Evolutionary conservation across 352 stramenopile genomes (phyloP).

Genomic region (Phytophthora ramorum): DNA sequence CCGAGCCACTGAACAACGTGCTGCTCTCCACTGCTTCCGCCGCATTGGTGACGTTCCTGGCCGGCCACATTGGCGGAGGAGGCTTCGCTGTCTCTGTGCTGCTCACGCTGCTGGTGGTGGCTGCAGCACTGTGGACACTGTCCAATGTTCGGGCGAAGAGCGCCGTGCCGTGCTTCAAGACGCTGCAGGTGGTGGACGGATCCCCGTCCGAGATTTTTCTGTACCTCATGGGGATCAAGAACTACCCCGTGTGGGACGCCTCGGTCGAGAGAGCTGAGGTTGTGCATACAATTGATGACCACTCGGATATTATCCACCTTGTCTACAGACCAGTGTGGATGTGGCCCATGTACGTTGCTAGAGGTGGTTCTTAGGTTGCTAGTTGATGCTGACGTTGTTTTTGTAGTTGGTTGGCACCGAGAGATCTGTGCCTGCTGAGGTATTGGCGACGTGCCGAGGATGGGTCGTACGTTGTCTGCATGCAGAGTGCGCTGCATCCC

Average conservation of each 20-base stretch:
- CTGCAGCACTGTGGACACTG: conserved; percentile 62
- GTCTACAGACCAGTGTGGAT: conserved; percentile 82
- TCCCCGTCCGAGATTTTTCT: conserved; percentile 73
- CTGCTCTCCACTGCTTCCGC: conserved; percentile 63
- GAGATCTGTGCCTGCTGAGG: conserved; percentile 71
- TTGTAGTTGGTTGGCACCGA: conserved; percentile 66
- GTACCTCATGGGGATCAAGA: conserved; percentile 81
- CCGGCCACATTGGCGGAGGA: conserved; percentile 69
- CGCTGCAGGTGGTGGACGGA: conserved; percentile 65
- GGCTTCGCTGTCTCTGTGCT: conserved; percentile 57
- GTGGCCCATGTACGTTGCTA: conserved; percentile 65
- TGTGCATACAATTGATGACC: conserved; percentile 80
- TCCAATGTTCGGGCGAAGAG: conserved; percentile 45
- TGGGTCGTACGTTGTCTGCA: conserved; percentile 78
- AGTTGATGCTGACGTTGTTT: conserved; percentile 9
- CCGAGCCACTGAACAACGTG: conserved; percentile 66
- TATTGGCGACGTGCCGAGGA: conserved; percentile 80
- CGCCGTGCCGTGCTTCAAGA: conserved; percentile 74
- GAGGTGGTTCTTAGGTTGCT: not conserved
- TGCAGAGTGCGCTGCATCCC: conserved; percentile 78
- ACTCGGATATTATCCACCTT: conserved; percentile 83
- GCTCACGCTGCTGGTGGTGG: conserved; percentile 54
- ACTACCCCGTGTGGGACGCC: conserved; percentile 73
- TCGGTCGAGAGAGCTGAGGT: conserved; percentile 67
- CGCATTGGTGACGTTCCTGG: conserved; percentile 67